Evolutionary conservation across 2,329 filamentous ascomycete genomes (phyloP).

Genomic region (Fusarium papillatum): DNA sequence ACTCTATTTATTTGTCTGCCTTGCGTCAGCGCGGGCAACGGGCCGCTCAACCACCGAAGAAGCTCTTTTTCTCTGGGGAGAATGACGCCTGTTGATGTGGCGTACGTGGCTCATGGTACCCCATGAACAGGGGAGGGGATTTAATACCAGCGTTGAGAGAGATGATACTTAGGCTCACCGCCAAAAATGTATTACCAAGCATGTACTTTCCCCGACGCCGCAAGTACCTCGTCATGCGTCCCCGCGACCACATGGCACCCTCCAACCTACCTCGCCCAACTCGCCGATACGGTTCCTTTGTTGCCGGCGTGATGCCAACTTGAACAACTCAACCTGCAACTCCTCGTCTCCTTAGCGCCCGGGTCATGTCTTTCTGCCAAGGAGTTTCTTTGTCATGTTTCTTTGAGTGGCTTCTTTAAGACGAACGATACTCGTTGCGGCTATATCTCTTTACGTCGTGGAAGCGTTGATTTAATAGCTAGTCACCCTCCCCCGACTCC

Average conservation of each 20-base stretch:
- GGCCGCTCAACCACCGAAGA: constrained; percentile 14
- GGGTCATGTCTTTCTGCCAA: constrained; percentile 21
- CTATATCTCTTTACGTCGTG: constrained; percentile 12
- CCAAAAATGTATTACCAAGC: accelerated
- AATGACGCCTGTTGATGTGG: constrained; percentile 43
- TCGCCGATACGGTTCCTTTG: constrained; percentile 36
- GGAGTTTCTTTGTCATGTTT: constrained; percentile 22
- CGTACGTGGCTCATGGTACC: constrained; percentile 43
- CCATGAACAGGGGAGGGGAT: constrained; percentile 14
- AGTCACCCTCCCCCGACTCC: constrained; percentile 24
- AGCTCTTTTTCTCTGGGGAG: constrained; percentile 19
- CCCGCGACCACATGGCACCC: constrained; percentile 38
- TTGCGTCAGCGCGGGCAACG: constrained; percentile 35
- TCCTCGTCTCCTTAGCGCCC: constrained; percentile 5
- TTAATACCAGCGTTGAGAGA: constrained; percentile 17
- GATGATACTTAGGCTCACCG: constrained; percentile 12
- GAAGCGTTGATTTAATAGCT: constrained; percentile 35
- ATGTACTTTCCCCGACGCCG: constrained; percentile 18
- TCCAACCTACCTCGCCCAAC: constrained; percentile 27
- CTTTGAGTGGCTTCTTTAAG: constrained; percentile 23
- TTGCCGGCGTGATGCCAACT: constrained; percentile 33
- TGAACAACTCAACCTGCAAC: constrained; percentile 19
- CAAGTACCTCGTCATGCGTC: constrained; percentile 14
- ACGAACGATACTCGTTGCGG: constrained; percentile 33
- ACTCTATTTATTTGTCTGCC: constrained; percentile 4